Base-by-base conservation (phyloP, 805 yeast species). In the Ogataea nitratoaversa region DNA sequence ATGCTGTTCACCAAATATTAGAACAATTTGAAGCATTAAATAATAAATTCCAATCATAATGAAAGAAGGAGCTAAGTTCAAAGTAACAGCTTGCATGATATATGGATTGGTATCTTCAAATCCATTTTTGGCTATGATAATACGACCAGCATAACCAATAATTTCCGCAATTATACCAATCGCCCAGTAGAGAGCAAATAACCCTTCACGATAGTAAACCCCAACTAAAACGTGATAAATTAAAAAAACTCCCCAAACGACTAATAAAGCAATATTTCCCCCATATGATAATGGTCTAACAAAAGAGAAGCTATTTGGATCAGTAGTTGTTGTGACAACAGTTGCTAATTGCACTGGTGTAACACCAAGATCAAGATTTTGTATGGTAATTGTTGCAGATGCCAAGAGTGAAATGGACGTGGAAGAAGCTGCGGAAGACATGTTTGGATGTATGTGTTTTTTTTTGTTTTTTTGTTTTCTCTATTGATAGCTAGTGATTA, bases 31-130 rank as follows among this genome's bases (percentile, higher is more conserved):
- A 7, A 81, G 83, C 45, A 85, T 59, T 41, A 79, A 67, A 47
- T 70, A 80, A 60, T 86, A 85, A 2, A 84, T 67, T 2, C 88
- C 93, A 9, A 81, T 93, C 83, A 83, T 80, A 32, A 82, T 67
- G 56, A 85, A 81, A 5, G 82, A 84, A 0, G 95, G 95, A 0
- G 84, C 88, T 34, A 85, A 59, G 0, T 87, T 82, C 39, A 84
- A 63, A 48, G 78, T 66, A 40, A 77, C 68, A 47, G 80, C 72
- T 57, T 86, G 91, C 46, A 76, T 60, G 30, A 82, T 47, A 53
- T 70, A 85, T 27, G 67, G 59, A 35, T 67, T 56, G 22, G 54
- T 38, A 29, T 60, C 47, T 8, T 39, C 32, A n/a, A 37, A 18
- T 45, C 70, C 54, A 33, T 53, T 46, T 17, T 71, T 67, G 11